These are phyloP conservation scores for Taphrina betulina DNA, from an alignment of 1,139 yeast species.

Conservation along the genomic window DNA sequence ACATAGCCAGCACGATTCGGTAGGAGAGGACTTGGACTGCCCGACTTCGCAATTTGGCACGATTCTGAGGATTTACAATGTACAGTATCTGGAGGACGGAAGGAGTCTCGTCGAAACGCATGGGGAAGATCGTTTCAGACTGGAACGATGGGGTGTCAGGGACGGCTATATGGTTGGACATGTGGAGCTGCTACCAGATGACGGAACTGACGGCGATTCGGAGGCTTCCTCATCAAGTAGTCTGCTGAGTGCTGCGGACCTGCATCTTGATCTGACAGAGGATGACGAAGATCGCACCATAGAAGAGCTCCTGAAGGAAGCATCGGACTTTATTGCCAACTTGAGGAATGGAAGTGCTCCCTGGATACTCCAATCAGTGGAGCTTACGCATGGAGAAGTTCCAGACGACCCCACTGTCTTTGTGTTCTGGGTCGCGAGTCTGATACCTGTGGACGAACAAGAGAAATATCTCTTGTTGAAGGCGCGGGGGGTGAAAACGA, in stretches of 20 bases:
- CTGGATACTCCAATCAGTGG: conserved; percentile 24
- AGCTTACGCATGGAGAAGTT: conserved; percentile 26
- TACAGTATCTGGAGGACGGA: conserved; percentile 31
- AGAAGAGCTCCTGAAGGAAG: conserved; percentile 12
- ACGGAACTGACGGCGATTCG: conserved; percentile 29
- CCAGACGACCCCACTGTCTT: conserved; percentile 26
- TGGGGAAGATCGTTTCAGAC: conserved; percentile 31
- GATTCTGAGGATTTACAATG: conserved; percentile 18
- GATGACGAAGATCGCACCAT: conserved; percentile 17
- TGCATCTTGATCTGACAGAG: conserved; percentile 4
- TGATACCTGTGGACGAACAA: conserved; percentile 31
- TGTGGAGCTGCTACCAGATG: conserved; percentile 26
- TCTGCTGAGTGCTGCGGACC: conserved; percentile 19
- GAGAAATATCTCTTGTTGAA: conserved; percentile 26
- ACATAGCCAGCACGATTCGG: background rate
- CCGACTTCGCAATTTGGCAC: conserved; percentile 32
- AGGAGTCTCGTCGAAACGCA: conserved; percentile 29
- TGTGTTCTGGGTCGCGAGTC: conserved; percentile 33
- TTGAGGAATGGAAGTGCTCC: conserved; percentile 22
- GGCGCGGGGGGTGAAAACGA: conserved; percentile 19
- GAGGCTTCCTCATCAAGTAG: conserved; percentile 12
- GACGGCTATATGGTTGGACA: conserved; percentile 31
- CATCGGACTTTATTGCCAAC: conserved; percentile 21
- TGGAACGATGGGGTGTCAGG: conserved; percentile 27
- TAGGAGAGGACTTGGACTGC: conserved; percentile 28